These are phyloP conservation scores for Wickerhamomyces silvicola DNA, from an alignment of 805 yeast species.

Conservation along the genomic window DNA sequence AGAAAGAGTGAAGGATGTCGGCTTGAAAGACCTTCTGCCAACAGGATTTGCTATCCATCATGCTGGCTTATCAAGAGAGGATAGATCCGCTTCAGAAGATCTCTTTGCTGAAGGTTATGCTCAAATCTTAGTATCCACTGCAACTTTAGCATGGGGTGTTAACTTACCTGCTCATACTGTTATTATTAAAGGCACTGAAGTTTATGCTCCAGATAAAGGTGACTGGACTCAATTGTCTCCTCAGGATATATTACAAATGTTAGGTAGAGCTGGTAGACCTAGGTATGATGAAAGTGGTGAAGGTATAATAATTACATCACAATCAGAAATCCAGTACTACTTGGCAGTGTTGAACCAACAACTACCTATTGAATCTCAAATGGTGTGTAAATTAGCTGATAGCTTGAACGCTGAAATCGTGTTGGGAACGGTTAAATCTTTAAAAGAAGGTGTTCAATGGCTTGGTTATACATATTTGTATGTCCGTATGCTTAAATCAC, in stretches of 20 bases:
- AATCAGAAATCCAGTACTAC: conserved; percentile 79
- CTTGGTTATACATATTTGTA: conserved; percentile 70
- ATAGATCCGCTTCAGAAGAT: conserved; percentile 76
- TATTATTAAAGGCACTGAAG: conserved; percentile 87
- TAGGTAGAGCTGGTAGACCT: conserved; percentile 98
- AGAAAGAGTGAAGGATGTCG: conserved; percentile 44
- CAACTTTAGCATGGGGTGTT: conserved; percentile 97
- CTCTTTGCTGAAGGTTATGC: conserved; percentile 82
- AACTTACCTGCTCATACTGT: conserved; percentile 94
- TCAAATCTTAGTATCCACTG: conserved; percentile 82
- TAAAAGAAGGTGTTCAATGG: conserved; percentile 76
- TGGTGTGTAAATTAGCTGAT: conserved; percentile 66
- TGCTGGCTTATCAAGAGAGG: conserved; percentile 75
- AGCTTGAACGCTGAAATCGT: conserved; percentile 83
- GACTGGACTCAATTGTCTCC: conserved; percentile 89
- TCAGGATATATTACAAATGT: conserved; percentile 92
- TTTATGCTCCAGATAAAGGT: conserved; percentile 87
- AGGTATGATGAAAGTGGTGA: conserved; percentile 89
- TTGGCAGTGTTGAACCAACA: conserved; percentile 88
- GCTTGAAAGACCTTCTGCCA: conserved; percentile 53
- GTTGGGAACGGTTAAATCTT: conserved; percentile 52
- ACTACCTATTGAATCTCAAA: conserved; percentile 85
- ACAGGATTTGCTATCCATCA: conserved; percentile 86
- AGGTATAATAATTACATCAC: conserved; percentile 87
- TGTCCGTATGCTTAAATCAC: conserved; percentile 70